phyloP scores from a whole-genome alignment of 225 moss, liverwort and hornwort genomes.

The Asterella californica region DNA sequence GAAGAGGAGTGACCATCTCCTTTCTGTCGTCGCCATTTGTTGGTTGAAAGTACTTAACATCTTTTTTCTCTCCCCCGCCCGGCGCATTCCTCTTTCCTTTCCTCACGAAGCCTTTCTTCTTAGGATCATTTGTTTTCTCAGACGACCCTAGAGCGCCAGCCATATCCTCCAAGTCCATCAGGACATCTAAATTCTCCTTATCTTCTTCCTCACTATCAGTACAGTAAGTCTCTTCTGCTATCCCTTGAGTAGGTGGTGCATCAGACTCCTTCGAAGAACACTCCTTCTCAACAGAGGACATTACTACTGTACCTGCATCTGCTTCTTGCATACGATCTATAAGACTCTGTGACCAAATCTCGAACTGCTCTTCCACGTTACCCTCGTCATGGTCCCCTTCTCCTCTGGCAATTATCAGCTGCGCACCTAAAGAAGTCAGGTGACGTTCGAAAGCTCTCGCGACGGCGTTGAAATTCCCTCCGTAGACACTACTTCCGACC shows the following conservation, averaged over 20 bases:
- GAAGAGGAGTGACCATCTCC: constrained; percentile 87
- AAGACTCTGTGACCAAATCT: constrained; percentile 56
- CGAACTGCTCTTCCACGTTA: constrained; percentile 62
- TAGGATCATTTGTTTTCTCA: constrained; percentile 35
- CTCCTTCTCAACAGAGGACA: constrained; percentile 4
- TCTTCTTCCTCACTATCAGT: constrained; percentile 52
- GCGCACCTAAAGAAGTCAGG: constrained; percentile 68
- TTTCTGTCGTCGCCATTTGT: constrained; percentile 49
- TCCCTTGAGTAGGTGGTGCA: neutral
- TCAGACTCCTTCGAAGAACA: constrained; percentile 26
- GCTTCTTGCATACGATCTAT: constrained; percentile 41
- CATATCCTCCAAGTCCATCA: constrained; percentile 84
- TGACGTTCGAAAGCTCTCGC: constrained; percentile 70
- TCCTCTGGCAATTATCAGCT: constrained; percentile 57
- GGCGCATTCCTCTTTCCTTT: constrained; percentile 40
- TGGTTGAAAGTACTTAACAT: constrained; percentile 26
- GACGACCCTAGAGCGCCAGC: constrained; percentile 46
- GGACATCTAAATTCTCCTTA: constrained; percentile 50
- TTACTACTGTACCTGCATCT: constrained; percentile 20
- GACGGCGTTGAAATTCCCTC: constrained; percentile 70
- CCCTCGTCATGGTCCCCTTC: constrained; percentile 70
- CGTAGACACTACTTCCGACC: constrained; percentile 81
- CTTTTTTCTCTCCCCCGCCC: constrained; percentile 32
- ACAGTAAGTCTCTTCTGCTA: constrained; percentile 26
- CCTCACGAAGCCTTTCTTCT: constrained; percentile 69